These are phyloP conservation scores for Tephrocybe sp. DNA, from an alignment of 768 basidiomycete genomes.

Conservation along the genomic window DNA sequence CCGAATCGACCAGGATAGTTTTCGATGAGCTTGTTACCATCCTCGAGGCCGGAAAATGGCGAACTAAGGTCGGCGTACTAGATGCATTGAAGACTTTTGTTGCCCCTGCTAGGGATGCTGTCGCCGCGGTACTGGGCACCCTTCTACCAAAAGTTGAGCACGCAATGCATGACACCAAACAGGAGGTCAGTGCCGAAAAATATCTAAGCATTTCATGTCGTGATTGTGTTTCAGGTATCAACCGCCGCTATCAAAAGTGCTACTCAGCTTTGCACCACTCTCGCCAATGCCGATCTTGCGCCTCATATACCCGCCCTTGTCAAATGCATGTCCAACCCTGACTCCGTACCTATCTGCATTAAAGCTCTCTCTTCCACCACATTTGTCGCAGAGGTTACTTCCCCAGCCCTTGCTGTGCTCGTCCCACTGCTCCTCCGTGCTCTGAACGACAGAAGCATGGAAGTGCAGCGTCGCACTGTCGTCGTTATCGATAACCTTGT, in stretches of 20 bases:
- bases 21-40: slow-evolving; percentile 71
- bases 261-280: slow-evolving; percentile 81
- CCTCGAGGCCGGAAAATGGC: slow-evolving; percentile 88
- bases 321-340: slow-evolving; percentile 91
- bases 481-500: slow-evolving; percentile 95
- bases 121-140: slow-evolving; percentile 79
- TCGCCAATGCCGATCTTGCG: slow-evolving; percentile 89
- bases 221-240: slow-evolving; percentile 60
- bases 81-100: slow-evolving; percentile 82
- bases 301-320: slow-evolving; percentile 89
- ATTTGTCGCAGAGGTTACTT: slow-evolving; percentile 95
- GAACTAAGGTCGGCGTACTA: slow-evolving; percentile 88
- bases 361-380: slow-evolving; percentile 94
- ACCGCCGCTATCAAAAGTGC: slow-evolving; percentile 86
- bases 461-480: slow-evolving; percentile 91
- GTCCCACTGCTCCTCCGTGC: slow-evolving; percentile 90
- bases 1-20: slow-evolving; percentile 71
- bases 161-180: slow-evolving; percentile 96
- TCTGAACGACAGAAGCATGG: slow-evolving; percentile 93
- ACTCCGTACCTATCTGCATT: slow-evolving; percentile 87
- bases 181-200: slow-evolving; percentile 58
- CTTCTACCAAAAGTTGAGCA: slow-evolving; percentile 84
- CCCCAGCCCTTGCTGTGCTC: slow-evolving; percentile 94
- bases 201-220: slow-evolving; percentile 1
- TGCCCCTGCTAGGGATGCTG: slow-evolving; percentile 61